phyloP scores from a whole-genome alignment of 129 eudicot genomes.

The Chrysanthemum makinoi region DNA sequence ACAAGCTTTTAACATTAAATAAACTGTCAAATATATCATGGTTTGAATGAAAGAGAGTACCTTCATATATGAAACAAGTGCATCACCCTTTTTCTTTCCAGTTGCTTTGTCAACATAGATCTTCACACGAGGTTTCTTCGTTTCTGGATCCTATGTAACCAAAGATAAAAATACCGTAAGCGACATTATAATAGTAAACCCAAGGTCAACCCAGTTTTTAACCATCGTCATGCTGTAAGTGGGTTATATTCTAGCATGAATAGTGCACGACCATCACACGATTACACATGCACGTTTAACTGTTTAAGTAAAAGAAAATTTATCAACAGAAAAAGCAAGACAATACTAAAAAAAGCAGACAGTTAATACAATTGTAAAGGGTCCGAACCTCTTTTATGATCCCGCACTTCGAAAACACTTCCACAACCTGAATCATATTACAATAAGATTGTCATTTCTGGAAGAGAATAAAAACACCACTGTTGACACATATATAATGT shows the following conservation, averaged over 20 bases:
- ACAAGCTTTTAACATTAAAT: constrained; percentile 10
- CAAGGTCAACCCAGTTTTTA: too few species aligned
- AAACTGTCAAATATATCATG: background rate
- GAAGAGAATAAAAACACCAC: background rate
- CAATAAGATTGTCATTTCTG: constrained; percentile 25
- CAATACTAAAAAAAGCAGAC: background rate
- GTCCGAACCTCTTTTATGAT: constrained; percentile 84
- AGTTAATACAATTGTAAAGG: constrained; percentile 12
- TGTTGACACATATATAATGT: constrained; percentile 9
- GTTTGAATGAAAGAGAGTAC: constrained; percentile 32
- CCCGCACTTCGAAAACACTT: constrained; percentile 92
- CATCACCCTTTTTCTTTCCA: constrained; percentile 94
- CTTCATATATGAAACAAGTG: constrained; percentile 90
- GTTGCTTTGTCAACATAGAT: constrained; percentile 84
- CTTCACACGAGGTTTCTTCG: constrained; percentile 94
- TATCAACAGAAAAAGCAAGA: background rate
- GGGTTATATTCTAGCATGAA: too few species aligned
- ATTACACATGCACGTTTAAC: too few species aligned
- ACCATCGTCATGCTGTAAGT: too few species aligned
- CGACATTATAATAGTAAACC: constrained; percentile 2
- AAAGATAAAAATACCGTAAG: background rate
- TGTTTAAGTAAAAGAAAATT: background rate
- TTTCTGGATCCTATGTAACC: constrained; percentile 83
- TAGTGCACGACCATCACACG: too few species aligned
- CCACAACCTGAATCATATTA: constrained; percentile 68